A percentile compares a stretch with the other conserved stretches of the same genome.
Conservation (phyloP, 2,329 filamentous ascomycete species). For the Pestalotiopsis sp. region DNA sequence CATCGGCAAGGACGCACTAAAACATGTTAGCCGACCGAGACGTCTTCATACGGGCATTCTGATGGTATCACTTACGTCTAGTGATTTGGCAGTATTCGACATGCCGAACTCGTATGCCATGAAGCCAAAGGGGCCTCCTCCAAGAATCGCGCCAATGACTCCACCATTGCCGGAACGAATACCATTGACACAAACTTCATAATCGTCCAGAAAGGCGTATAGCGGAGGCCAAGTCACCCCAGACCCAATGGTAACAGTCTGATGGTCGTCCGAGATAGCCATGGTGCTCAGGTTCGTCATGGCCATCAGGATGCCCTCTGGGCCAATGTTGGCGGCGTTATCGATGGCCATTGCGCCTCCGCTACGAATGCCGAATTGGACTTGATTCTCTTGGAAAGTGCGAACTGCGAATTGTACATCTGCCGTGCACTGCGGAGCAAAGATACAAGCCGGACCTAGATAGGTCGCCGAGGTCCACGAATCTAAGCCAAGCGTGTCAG, state of each 20-base stretch:
- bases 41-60: not conserved
- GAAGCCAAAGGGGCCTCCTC: not conserved
- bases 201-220: not conserved
- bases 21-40: not conserved
- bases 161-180: not conserved
- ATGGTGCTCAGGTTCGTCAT: not conserved
- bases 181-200: not conserved
- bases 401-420: not conserved
- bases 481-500: not conserved
- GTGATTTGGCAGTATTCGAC: not conserved
- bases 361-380: slow-evolving; percentile 1
- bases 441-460: not conserved
- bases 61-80: not conserved
- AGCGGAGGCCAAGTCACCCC: not conserved
- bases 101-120: not conserved
- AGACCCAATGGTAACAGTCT: not conserved
- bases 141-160: not conserved
- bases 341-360: slow-evolving; percentile 2
- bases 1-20: not conserved
- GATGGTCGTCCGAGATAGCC: not conserved
- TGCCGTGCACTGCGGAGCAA: not conserved
- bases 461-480: not conserved
- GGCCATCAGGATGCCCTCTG: not conserved
- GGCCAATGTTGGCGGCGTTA: not conserved
- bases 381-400: not conserved